Evolutionary conservation across 176 grass and related monocot species (phyloP), one percentile per base, ranked within the genome.

Genomic region (Echinochloa phyllopogon): DNA sequence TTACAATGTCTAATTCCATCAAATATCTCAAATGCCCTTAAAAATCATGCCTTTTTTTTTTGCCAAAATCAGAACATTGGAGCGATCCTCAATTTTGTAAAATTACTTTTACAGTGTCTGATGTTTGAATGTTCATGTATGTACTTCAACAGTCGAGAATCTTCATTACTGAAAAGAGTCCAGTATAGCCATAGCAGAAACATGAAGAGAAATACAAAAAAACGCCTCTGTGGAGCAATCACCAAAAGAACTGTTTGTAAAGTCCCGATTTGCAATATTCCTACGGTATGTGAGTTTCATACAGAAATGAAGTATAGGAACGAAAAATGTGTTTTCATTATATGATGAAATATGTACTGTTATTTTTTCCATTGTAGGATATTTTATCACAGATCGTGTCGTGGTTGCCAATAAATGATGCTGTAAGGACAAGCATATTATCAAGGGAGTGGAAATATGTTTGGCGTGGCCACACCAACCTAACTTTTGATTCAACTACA

Each of bases 191-290:
- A 43, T 6, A 43, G 4, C 72, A 0, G 1, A 20, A 55, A 10
- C 25, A 75, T 75, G 72, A 75, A 39, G 72, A 75, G 17, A 4
- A 75, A 75, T 76, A 59, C 38, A 42, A 27, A 42, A 8, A 4
- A 59, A 43, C 5, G 38, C 37, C 36, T 15, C 20, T 15, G 13
- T 56, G 50, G 53, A 41, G 37, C 3, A 24, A 43, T 76, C 15
- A 5, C 3, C 20, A 60, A 76, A 59, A 58, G 52, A 59, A 76
- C 37, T 4, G 72, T 6, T 39, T 6, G 4, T 59, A 41, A 59
- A 42, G 0, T 15, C 8, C 3, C 17, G 16, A 47, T 74, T 17
- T 36, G 44, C 47, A 25, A 59, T 59, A 52, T 76, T 51, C 74
- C 53, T 3, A 60, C 13, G 53, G 74, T 76, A 59, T 23, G 53